Evolutionary conservation across 2,329 filamentous ascomycete genomes (phyloP).

Genomic region (Phialemonium atrogriseum): DNA sequence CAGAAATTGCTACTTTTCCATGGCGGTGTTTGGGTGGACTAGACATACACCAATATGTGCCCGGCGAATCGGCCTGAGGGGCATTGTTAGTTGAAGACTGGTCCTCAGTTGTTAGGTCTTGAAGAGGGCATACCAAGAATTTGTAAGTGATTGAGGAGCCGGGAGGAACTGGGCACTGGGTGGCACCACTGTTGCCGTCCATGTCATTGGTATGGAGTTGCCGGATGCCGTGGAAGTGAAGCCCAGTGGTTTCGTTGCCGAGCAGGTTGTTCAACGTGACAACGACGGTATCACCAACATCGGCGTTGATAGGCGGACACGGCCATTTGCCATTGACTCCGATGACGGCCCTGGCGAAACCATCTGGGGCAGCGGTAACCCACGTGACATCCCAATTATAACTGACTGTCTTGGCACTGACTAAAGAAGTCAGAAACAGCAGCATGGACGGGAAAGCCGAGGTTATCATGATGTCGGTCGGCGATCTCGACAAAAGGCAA

Average conservation of each 20-base stretch:
- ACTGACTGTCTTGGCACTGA: conserved; percentile 24
- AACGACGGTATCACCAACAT: conserved; percentile 50
- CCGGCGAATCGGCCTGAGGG: conserved; percentile 56
- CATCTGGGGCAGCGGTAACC: conserved; percentile 64
- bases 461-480: too few species aligned
- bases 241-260: conserved; percentile 51
- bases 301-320: conserved; percentile 55
- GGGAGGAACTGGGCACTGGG: conserved; percentile 57
- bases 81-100: too few species aligned
- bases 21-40: too few species aligned
- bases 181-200: conserved; percentile 59
- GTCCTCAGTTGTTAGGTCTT: too few species aligned
- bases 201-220: conserved; percentile 59
- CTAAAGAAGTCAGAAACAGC: too few species aligned
- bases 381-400: conserved; percentile 62
- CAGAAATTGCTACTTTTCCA: too few species aligned
- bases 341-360: conserved; percentile 55
- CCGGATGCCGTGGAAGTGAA: conserved; percentile 64
- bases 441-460: too few species aligned
- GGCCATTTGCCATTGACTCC: conserved; percentile 72
- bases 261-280: conserved; percentile 50
- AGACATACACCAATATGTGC: conserved; percentile 79
- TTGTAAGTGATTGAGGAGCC: conserved; percentile 58
- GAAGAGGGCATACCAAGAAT: conserved; percentile 42
- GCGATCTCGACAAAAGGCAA: too few species aligned